Evolutionary conservation across 768 basidiomycete genomes (phyloP), one percentile per base, ranked within the genome.

Genomic region (Termitomyces sp.): DNA sequence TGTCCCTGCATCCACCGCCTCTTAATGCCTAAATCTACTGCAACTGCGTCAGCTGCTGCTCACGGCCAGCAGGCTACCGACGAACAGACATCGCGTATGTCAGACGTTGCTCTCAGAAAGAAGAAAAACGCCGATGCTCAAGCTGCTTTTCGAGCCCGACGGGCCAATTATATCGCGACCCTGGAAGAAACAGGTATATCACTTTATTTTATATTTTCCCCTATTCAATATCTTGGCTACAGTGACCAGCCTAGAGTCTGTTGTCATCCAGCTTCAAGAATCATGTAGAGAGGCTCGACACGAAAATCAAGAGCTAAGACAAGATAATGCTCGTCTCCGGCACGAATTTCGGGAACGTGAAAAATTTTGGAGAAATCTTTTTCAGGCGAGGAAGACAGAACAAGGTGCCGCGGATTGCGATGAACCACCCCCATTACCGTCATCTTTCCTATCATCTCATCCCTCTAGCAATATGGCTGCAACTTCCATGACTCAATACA

Each of bases 61-160:
- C 61, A 60, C 66, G 60, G 72, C 70, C 75, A 79, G 71, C 71
- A 75, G 66, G 63, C 73, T 37, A 63, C 69, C 29, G 73, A 78
- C 59, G 73, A 76, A 40, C 63, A 71, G 62, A 68, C 76, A 32
- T 67, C 77, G 49, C 81, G 82, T 64, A 71, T 86, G 71, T 81
- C 86, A 65, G 88, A 90, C 73, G 82, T 88, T 12, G 86, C 87
- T 38, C 79, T 89, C 67, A 79, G 91, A 65, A 92, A 91, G 78
- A 91, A 91, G 80, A 94, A 94, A 78, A 94, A 94, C 68, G 92
- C 92, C 40, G 89, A 92, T 70, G 92, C 92, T 2, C 92, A 94
- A 75, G 91, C 92, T 57, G 90, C 91, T 61, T 93, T 92, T 73
- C 81, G 90, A 64, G 88, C 88, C 53, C 77, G 90, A 66, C 82